Base-by-base conservation (phyloP, 208 protist species). In the Strigomonas culicis region DNA sequence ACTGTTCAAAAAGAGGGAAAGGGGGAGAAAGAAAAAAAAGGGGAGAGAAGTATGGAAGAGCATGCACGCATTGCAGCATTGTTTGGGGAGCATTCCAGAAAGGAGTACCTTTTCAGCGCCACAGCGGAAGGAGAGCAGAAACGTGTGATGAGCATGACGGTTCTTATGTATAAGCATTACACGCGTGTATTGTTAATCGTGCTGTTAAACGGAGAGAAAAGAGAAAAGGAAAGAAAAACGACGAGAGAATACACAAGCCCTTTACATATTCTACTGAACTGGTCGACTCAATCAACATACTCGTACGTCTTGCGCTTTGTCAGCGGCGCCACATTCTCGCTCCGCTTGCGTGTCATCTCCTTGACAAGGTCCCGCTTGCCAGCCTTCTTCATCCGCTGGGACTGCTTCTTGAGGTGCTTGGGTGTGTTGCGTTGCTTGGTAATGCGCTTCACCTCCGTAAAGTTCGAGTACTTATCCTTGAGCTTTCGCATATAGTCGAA, bases 401-500 rank as follows among this genome's bases (percentile, higher is more conserved):
- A 75, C 11, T 77, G 75, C 30, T 83, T 73, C 61, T 79, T 63
- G 58, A 97, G 88, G 8, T 74, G 72, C 74, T 97, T 97, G 0
- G 91, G 91, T 28, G 88, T 80, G 63, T 94, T 93, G 50, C 91
- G 74, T 70, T 97, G 91, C 55, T 90, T 92, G 67, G 71, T 83
- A 72, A 97, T 97, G 27, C 86, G 80, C 69, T 84, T 85, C 8
- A 97, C 86, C 68, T 97, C 91, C 25, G 88, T 49, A 66, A 97
- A 94, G 70, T 85, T 83, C 21, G 75, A 65, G 73, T 97, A 97
- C 60, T 85, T 88, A 59, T 91, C 74, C 69, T 94, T 94, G 11
- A 97, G 63, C 47, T 86, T 80, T 11, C 88, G 84, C 84, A 94
- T 81, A 72, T 99, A 99, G 63, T 99, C 90, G 56, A 97, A 84